Evolutionary conservation across 2,329 filamentous ascomycete genomes (phyloP).

Genomic region (Xylariaceae sp.): DNA sequence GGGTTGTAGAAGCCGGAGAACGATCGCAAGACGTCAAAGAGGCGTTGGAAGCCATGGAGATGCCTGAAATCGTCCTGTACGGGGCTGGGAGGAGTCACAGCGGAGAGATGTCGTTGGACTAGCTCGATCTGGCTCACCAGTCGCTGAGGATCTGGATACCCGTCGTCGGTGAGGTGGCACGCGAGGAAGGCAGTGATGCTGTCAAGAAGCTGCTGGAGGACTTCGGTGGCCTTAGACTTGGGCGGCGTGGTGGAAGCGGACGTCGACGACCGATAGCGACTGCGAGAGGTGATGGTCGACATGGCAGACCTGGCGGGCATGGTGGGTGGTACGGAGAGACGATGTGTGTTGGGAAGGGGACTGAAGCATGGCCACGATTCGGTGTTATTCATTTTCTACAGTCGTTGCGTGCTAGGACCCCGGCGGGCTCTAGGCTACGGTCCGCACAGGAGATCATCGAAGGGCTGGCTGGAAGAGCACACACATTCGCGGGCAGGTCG

Average conservation of each 20-base stretch:
- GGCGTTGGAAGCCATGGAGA: conserved; percentile 68
- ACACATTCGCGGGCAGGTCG: not conserved
- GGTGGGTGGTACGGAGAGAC: conserved; percentile 27
- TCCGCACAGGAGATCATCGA: conserved; percentile 28
- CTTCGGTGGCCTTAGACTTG: conserved; percentile 56
- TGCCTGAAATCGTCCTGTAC: conserved; percentile 79
- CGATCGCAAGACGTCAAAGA: conserved; percentile 63
- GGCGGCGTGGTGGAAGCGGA: conserved; percentile 52
- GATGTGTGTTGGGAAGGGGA: conserved; percentile 13
- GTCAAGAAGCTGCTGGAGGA: conserved; percentile 52
- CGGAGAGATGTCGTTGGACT: conserved; percentile 58
- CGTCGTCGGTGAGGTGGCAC: conserved; percentile 29
- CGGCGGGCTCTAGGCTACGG: conserved; percentile 28
- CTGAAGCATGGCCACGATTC: conserved; percentile 10
- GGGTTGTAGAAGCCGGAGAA: conserved; percentile 73
- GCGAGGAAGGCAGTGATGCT: conserved; percentile 37
- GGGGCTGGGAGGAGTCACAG: conserved; percentile 41
- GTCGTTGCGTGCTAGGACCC: conserved; percentile 25
- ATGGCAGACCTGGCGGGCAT: conserved; percentile 39
- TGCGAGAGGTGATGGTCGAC: conserved; percentile 26
- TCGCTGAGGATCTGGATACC: conserved; percentile 45
- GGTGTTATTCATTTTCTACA: conserved; percentile 28
- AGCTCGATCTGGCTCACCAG: conserved; percentile 55
- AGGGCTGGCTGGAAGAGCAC: conserved; percentile 5
- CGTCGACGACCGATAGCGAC: conserved; percentile 61